Conservation (phyloP, 2,329 filamentous ascomycete species). For the Verticillium zaregamsianum region DNA sequence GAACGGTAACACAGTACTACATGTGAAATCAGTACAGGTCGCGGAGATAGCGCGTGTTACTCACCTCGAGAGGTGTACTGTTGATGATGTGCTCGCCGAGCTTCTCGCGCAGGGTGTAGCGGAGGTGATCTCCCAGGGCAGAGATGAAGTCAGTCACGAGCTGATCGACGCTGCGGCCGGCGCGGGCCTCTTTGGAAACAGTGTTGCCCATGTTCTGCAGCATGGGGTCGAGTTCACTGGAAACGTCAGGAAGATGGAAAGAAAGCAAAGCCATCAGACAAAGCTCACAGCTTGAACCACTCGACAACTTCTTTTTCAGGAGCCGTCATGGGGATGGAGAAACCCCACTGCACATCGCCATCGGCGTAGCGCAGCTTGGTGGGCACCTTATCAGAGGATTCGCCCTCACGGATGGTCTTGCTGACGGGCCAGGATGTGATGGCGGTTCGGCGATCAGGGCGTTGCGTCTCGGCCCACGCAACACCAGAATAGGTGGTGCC, state of each 20-base stretch:
- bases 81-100: constrained; percentile 37
- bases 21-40: neutral
- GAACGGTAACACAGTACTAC: constrained; percentile 50
- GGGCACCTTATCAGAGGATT: constrained; percentile 42
- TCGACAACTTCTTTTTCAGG: constrained; percentile 31
- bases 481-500: constrained; percentile 50
- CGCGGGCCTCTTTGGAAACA: constrained; percentile 20
- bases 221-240: constrained; percentile 31
- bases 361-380: constrained; percentile 41
- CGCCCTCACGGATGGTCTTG: constrained; percentile 27
- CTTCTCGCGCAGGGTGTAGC: constrained; percentile 35
- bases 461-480: constrained; percentile 40
- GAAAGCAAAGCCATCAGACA: neutral
- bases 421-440: constrained; percentile 42
- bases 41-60: neutral
- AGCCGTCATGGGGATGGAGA: constrained; percentile 38
- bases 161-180: constrained; percentile 30
- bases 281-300: constrained; percentile 47
- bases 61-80: constrained; percentile 37
- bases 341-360: constrained; percentile 12
- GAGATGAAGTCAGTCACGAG: constrained; percentile 45
- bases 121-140: constrained; percentile 43
- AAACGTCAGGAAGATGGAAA: too few relatives aligned
- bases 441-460: constrained; percentile 32
- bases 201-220: constrained; percentile 26